Evolutionary conservation across 495 filamentous ascomycete species (phyloP).

Genomic region (Tuber microsphaerosporum): DNA sequence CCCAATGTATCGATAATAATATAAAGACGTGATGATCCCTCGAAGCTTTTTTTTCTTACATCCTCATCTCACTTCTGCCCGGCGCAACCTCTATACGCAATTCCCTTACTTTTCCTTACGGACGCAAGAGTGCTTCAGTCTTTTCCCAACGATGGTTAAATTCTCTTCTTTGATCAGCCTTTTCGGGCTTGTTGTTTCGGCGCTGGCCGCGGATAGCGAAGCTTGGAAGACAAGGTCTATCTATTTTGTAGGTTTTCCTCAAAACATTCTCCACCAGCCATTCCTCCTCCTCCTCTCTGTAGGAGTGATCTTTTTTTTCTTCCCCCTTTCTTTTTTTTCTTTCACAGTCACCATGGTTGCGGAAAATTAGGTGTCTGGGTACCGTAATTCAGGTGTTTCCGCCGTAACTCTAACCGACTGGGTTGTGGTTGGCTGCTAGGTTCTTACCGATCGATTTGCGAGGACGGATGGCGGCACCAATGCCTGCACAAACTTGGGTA

Average conservation of each 20-base stretch:
- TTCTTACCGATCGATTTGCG: slow-evolving; percentile 66
- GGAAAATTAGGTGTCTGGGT: slow-evolving; percentile 12
- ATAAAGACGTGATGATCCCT: background rate
- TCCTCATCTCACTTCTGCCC: background rate
- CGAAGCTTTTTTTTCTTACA: background rate
- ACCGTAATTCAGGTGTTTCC: slow-evolving; percentile 22
- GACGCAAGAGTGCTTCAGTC: background rate
- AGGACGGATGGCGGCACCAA: slow-evolving; percentile 56
- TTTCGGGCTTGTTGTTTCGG: slow-evolving; percentile 30
- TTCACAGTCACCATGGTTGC: background rate
- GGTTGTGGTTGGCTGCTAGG: slow-evolving; percentile 24
- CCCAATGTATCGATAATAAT: background rate
- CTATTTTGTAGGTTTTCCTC: slow-evolving; percentile 22
- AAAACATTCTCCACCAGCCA: background rate
- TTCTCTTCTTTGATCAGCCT: slow-evolving; percentile 8
- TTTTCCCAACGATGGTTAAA: background rate
- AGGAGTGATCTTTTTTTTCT: background rate
- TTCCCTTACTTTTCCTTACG: background rate
- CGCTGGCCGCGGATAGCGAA: slow-evolving; percentile 38
- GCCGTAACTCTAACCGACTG: background rate
- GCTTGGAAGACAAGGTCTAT: slow-evolving; percentile 46
- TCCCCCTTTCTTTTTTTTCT: background rate
- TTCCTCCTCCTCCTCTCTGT: background rate
- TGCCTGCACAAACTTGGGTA: slow-evolving; percentile 47
- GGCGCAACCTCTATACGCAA: background rate